These are phyloP conservation scores for Chlamydomonas sp. DNA, from an alignment of 139 green algal species.

Conservation along the genomic window DNA sequence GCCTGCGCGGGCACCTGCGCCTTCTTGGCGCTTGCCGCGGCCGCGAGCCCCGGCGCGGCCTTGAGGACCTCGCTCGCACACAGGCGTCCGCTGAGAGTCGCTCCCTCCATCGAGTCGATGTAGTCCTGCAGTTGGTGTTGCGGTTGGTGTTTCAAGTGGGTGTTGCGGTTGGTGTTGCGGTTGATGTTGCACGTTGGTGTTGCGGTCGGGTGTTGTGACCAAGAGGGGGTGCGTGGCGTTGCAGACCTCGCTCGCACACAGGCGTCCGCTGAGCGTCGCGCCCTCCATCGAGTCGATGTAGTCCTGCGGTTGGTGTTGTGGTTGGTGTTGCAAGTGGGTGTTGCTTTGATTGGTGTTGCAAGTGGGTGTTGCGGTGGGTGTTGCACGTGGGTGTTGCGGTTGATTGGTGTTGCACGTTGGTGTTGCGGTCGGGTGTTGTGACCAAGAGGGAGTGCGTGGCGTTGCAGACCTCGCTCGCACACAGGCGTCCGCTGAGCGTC, in stretches of 20 bases:
- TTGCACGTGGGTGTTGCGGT: too few species aligned
- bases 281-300: constrained; percentile 99
- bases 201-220: not conserved
- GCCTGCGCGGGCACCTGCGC: not conserved
- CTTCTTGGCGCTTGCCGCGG: not conserved
- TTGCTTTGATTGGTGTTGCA: too few species aligned
- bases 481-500: constrained; percentile 62
- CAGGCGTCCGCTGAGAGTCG: constrained; percentile 67
- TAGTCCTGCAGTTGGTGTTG: constrained; percentile 79
- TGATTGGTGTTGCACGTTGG: not conserved
- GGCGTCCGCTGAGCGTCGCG: constrained; percentile 70
- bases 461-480: constrained; percentile 20
- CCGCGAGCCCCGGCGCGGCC: constrained; percentile 11
- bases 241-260: constrained; percentile 17
- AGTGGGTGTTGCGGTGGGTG: not conserved
- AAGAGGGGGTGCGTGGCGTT: constrained; percentile 15
- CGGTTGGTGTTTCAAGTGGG: too few species aligned
- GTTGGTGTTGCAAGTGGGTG: too few species aligned
- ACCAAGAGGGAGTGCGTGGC: constrained; percentile 4
- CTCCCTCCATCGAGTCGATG: constrained; percentile 97
- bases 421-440: not conserved
- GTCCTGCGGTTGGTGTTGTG: constrained; percentile 68
- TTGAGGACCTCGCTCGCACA: constrained; percentile 22
- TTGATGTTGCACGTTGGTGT: not conserved
- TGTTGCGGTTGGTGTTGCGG: too few species aligned